Evolutionary conservation across 2,329 filamentous ascomycete species (phyloP).

Genomic region (Hirsutella minnesotensis): DNA sequence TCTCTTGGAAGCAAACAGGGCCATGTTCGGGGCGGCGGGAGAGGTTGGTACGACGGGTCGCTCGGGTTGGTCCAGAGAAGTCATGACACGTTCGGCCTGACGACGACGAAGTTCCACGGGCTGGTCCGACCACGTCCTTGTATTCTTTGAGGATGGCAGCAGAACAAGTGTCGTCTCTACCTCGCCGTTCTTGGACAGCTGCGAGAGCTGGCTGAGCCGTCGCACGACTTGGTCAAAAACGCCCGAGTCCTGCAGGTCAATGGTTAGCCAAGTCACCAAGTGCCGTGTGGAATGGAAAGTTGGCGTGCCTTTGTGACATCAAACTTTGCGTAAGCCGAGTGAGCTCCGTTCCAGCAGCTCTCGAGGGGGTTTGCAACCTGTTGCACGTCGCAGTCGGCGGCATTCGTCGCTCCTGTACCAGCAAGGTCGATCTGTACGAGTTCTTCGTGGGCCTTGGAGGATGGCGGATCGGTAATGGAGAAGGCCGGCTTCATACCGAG

Average conservation of each 20-base stretch:
- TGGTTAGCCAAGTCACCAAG: conserved; percentile 12
- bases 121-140: conserved; percentile 28
- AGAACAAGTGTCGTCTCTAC: conserved; percentile 46
- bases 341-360: conserved; percentile 30
- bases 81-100: conserved; percentile 35
- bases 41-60: conserved; percentile 13
- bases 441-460: conserved; percentile 26
- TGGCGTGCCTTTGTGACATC: conserved; percentile 29
- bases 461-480: conserved; percentile 33
- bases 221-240: conserved; percentile 30
- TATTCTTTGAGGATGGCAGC: conserved; percentile 33
- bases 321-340: conserved; percentile 29
- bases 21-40: conserved; percentile 13
- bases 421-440: conserved; percentile 30
- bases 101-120: conserved; percentile 34
- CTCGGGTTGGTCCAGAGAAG: conserved; percentile 17
- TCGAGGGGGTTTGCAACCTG: conserved; percentile 30
- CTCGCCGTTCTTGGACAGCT: conserved; percentile 34
- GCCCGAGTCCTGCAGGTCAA: conserved; percentile 22
- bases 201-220: conserved; percentile 30
- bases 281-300: neutral
- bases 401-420: conserved; percentile 22
- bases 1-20: conserved; percentile 23
- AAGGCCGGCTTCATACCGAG: conserved; percentile 32
- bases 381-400: conserved; percentile 24